Evolutionary conservation across 192 early-diverging fungal genomes (phyloP).

Genomic region (Lunasporangiospora selenospora): DNA sequence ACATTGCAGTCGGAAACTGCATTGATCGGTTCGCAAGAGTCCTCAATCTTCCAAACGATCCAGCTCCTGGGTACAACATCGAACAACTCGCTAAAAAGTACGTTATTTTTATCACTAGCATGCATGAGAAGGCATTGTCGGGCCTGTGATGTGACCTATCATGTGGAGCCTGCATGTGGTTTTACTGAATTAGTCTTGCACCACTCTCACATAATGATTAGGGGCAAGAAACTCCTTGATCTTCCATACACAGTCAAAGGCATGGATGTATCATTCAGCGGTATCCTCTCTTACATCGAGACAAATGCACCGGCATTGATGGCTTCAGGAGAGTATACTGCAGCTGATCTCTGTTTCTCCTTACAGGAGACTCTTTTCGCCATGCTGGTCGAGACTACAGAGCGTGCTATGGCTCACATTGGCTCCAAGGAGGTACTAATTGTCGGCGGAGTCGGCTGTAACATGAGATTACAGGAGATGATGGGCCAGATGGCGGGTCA

Average conservation of each 20-base stretch:
- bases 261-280: slow-evolving; percentile 98
- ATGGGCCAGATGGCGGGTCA: slow-evolving; percentile 95
- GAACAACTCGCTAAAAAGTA: slow-evolving; percentile 94
- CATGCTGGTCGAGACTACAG: slow-evolving; percentile 99
- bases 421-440: slow-evolving; percentile 89
- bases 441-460: slow-evolving; percentile 98
- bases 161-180: too few relatives aligned
- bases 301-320: slow-evolving; percentile 67
- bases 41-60: slow-evolving; percentile 92
- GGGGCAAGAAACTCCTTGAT: slow-evolving; percentile 85
- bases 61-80: slow-evolving; percentile 98
- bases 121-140: background rate
- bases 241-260: slow-evolving; percentile 98
- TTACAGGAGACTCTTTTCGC: slow-evolving; percentile 98
- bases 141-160: too few relatives aligned
- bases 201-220: slow-evolving; percentile 42
- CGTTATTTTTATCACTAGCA: background rate
- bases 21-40: slow-evolving; percentile 97
- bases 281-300: slow-evolving; percentile 94
- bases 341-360: slow-evolving; percentile 96
- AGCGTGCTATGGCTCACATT: slow-evolving; percentile 98
- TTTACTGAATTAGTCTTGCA: too few relatives aligned
- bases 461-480: slow-evolving; percentile 95
- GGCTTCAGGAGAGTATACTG: slow-evolving; percentile 59
- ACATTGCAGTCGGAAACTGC: slow-evolving; percentile 99